These are phyloP conservation scores for Maudiozyma bulderi DNA, from an alignment of 805 yeast genomes.

Conservation along the genomic window DNA sequence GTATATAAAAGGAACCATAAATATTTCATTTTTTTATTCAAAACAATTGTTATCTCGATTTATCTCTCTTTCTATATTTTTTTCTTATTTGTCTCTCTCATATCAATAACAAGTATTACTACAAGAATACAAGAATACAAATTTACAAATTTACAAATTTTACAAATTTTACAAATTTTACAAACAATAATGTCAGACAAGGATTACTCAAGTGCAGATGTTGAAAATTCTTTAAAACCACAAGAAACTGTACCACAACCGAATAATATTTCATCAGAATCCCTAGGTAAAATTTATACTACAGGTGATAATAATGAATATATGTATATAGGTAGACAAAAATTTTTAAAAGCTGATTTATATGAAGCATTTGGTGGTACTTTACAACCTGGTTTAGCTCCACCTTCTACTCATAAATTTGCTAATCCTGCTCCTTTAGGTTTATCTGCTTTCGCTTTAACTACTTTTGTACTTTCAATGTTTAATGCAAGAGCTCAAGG, in stretches of 20 bases:
- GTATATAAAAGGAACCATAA: too few relatives aligned
- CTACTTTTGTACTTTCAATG: conserved; percentile 52
- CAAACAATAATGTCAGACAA: conserved; percentile 9
- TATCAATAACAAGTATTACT: too few relatives aligned
- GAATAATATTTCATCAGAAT: conserved; percentile 3
- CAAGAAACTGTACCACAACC: conserved; percentile 1
- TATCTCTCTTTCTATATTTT: too few relatives aligned
- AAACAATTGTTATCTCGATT: too few relatives aligned
- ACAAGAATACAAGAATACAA: too few relatives aligned
- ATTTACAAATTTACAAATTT: too few relatives aligned
- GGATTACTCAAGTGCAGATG: conserved; percentile 7
- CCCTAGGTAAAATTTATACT: conserved; percentile 24
- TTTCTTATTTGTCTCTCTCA: too few relatives aligned
- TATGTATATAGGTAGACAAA: conserved; percentile 62
- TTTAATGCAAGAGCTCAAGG: conserved; percentile 47
- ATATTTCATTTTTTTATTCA: too few relatives aligned
- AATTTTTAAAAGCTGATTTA: conserved; percentile 52
- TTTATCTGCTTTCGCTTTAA: conserved; percentile 49
- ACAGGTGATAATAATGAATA: conserved; percentile 48
- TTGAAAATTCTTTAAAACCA: conserved; percentile 5
- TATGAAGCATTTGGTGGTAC: conserved; percentile 75
- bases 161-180: background rate
- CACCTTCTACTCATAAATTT: conserved; percentile 48
- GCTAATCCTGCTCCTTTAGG: conserved; percentile 65
- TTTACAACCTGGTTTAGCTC: conserved; percentile 56